Evolutionary conservation across 2,329 filamentous ascomycete species (phyloP).

Genomic region (Gyromitra esculenta): DNA sequence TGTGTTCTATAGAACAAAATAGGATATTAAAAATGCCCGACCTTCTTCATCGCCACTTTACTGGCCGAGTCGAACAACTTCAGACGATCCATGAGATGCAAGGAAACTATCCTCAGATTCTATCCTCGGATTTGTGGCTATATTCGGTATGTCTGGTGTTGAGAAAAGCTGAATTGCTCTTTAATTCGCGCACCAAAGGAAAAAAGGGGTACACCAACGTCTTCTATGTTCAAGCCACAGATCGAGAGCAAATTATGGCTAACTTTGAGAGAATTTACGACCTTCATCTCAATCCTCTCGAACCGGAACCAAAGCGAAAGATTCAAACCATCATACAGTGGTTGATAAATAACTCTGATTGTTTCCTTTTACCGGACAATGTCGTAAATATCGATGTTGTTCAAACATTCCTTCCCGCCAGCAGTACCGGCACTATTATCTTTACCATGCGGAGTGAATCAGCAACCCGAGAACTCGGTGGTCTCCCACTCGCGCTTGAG

Average conservation of each 20-base stretch:
- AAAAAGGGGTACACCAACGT: not conserved
- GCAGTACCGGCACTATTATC: conserved; percentile 16
- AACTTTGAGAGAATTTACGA: conserved; percentile 15
- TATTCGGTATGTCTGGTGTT: conserved; percentile 31
- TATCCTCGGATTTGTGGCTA: not conserved
- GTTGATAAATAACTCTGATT: conserved; percentile 12
- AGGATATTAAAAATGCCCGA: conserved; percentile 1
- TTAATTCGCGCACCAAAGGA: conserved; percentile 1
- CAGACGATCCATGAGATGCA: not conserved
- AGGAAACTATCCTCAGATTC: not conserved
- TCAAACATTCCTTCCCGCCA: conserved; percentile 5
- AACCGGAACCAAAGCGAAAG: not conserved
- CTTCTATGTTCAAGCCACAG: conserved; percentile 28
- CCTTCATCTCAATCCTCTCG: not conserved
- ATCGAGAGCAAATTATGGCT: not conserved
- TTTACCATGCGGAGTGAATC: conserved; percentile 26
- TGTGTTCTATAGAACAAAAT: not conserved
- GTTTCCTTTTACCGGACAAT: conserved; percentile 24
- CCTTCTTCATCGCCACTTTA: conserved; percentile 5
- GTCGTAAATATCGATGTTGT: conserved; percentile 2
- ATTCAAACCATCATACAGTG: conserved; percentile 19
- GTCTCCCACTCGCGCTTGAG: conserved; percentile 17
- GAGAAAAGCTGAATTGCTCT: conserved; percentile 26
- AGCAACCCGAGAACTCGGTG: conserved; percentile 3
- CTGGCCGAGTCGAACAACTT: not conserved